Percentiles rank a stretch among this genome's conserved stretches.
phyloP scores from a whole-genome alignment of 768 basidiomycete species.

The Suillus decipiens region DNA sequence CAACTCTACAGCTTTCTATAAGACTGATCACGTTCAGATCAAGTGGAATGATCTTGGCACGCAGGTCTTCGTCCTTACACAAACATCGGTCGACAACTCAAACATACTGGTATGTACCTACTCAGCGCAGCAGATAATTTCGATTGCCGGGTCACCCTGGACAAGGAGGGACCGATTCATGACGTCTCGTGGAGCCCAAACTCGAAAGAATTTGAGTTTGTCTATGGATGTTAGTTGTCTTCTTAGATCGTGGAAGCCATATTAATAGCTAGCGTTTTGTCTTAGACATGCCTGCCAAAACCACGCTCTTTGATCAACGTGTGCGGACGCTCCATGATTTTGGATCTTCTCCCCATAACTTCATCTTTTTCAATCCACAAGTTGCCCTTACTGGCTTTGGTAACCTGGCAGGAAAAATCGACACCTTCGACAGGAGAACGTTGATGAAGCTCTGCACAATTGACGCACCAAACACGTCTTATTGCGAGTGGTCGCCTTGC shows the following conservation, averaged over 20 bases:
- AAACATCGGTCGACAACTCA: no score
- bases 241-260: slow-evolving; percentile 36
- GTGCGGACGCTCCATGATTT: no score
- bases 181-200: slow-evolving; percentile 96
- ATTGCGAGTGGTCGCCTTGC: slow-evolving; percentile 95
- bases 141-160: slow-evolving; percentile 83
- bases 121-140: slow-evolving; percentile 93
- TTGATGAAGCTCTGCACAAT: slow-evolving; percentile 77
- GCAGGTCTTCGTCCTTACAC: no score
- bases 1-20: no score
- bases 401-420: slow-evolving; percentile 92
- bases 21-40: no score
- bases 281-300: slow-evolving; percentile 98
- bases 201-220: slow-evolving; percentile 93
- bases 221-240: slow-evolving; percentile 84
- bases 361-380: slow-evolving; percentile 93
- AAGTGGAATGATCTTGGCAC: no score
- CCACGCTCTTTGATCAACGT: slow-evolving; percentile 84
- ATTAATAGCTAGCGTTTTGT: no score
- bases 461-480: slow-evolving; percentile 90
- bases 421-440: slow-evolving; percentile 87
- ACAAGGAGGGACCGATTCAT: slow-evolving; percentile 97
- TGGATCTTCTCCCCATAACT: slow-evolving; percentile 92
- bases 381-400: slow-evolving; percentile 95
- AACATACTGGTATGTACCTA: no score